Evolutionary conservation across 352 stramenopile species (phyloP), one percentile per base, ranked within the genome.

Genomic region (Pythium brachiatum): DNA sequence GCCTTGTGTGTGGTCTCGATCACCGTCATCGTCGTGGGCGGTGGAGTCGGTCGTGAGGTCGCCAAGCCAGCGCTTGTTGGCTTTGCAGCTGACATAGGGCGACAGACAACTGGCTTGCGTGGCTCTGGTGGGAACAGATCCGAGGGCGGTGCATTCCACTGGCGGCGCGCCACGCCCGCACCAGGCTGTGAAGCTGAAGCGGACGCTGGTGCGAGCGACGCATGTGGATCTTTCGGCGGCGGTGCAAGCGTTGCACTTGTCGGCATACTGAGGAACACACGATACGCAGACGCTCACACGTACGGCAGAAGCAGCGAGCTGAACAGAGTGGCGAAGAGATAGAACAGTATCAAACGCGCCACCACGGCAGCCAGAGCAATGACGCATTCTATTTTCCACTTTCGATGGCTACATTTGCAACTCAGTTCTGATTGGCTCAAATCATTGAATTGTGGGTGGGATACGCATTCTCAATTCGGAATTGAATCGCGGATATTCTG

Each of bases 71-170:
- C 25, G n/a, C 39, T 15, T 36, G n/a, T 20, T 31, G 20, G 41
- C 32, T 60, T 60, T 25, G 62, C 53, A 20, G 55, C 41, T 2
- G 55, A 64, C 38, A 36, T 54, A 3, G 63, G 55, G 1, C 63
- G 55, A 2, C 60, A 44, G 29, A 54, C 3, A 7, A 46, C n/a
- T 51, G 56, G 55, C n/a, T 65, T 52, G 16, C 12, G 20, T 9
- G 50, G 16, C 41, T 55, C 21, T 18, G 38, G 29, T 6, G 60
- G 61, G 27, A 73, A 69, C 2, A 71, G 53, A 16, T 67, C 65
- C 4, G 51, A 20, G 7, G 69, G 69, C 29, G 58, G 61, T 13
- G 69, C 15, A n/a, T 71, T 73, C 69, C 69, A 76, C 7, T 67
- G 65, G 20, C 69, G 57, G 7, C 65, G 65, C 39, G 57, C 41